phyloP scores from a whole-genome alignment of 139 green algal genomes.

The Chlamydomonas sphaeroides region DNA sequence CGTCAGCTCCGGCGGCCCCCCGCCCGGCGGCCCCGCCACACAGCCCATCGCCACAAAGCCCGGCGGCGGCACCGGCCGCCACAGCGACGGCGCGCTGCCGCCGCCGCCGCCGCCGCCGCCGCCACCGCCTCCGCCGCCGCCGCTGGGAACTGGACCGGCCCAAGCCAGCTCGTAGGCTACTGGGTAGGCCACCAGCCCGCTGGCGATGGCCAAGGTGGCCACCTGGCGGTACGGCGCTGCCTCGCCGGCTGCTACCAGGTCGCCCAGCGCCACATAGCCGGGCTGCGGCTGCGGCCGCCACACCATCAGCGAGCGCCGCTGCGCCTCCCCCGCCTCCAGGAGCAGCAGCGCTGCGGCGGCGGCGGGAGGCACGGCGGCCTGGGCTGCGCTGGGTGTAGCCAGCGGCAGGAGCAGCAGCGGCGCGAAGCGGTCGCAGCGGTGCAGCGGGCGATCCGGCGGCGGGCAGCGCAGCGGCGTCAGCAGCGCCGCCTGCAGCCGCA shows the following conservation, averaged over 20 bases:
- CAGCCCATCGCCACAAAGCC: slow-evolving; percentile 81
- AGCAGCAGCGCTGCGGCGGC: slow-evolving; percentile 20
- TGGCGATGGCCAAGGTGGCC: slow-evolving; percentile 77
- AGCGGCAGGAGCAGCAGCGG: too few relatives aligned
- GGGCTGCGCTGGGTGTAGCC: too few relatives aligned
- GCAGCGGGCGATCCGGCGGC: slow-evolving; percentile 56
- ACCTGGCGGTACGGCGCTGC: slow-evolving; percentile 68
- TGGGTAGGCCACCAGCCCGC: slow-evolving; percentile 76
- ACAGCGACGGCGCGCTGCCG: slow-evolving; percentile 55
- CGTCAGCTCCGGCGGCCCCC: slow-evolving; percentile 42
- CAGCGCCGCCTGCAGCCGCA: slow-evolving; percentile 36
- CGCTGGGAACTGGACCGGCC: background rate
- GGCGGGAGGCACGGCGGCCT: too few relatives aligned
- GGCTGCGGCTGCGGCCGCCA: slow-evolving; percentile 34
- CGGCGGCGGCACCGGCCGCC: slow-evolving; percentile 68
- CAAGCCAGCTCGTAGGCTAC: slow-evolving; percentile 47
- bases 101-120: too few relatives aligned
- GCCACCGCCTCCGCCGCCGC: too few relatives aligned
- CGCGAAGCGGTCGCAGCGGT: slow-evolving; percentile 64
- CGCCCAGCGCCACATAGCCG: slow-evolving; percentile 81
- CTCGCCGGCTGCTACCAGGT: slow-evolving; percentile 74
- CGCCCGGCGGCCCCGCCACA: slow-evolving; percentile 54
- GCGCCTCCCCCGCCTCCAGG: slow-evolving; percentile 43
- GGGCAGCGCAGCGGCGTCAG: slow-evolving; percentile 60
- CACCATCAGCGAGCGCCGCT: slow-evolving; percentile 66